Percentiles rank a stretch among this genome's conserved stretches.
These are phyloP conservation scores for Diaporthe caulivora DNA, from an alignment of 2,329 filamentous ascomycete genomes.

Conservation along the genomic window DNA sequence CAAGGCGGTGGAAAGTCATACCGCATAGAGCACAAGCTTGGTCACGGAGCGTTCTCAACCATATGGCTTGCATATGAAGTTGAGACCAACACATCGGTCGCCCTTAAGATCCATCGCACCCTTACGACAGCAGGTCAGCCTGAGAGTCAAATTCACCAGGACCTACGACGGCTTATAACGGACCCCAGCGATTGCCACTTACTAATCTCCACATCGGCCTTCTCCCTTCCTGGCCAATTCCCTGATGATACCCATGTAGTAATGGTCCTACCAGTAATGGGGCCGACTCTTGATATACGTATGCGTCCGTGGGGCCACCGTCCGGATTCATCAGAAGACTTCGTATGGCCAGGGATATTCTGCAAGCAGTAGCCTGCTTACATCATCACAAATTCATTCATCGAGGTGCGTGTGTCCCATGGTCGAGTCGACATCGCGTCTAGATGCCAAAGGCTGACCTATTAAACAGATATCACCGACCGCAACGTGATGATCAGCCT, in stretches of 20 bases:
- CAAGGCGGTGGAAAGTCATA: conserved; percentile 6
- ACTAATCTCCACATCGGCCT: not conserved
- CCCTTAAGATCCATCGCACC: conserved; percentile 19
- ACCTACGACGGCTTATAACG: not conserved
- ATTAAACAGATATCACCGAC: not conserved
- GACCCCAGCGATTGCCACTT: conserved; percentile 2
- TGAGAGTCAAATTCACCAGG: conserved; percentile 5
- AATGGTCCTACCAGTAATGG: conserved; percentile 8
- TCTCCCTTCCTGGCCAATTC: conserved; percentile 2
- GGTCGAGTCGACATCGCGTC: not conserved
- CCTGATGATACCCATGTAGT: conserved; percentile 12
- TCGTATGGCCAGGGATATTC: conserved; percentile 2
- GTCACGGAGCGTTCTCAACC: not conserved
- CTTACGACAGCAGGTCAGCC: not conserved
- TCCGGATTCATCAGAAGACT: not conserved
- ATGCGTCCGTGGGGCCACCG: not conserved
- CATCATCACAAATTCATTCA: not conserved
- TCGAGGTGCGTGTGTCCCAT: not conserved
- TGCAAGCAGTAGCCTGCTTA: not conserved
- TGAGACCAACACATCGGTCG: conserved; percentile 2
- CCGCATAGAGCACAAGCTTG: conserved; percentile 11
- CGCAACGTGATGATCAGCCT: not conserved
- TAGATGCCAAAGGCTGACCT: not conserved
- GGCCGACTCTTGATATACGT: not conserved
- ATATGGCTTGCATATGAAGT: conserved; percentile 8